Evolutionary conservation across 768 basidiomycete genomes (phyloP).

Genomic region (Tricholoma terreum): DNA sequence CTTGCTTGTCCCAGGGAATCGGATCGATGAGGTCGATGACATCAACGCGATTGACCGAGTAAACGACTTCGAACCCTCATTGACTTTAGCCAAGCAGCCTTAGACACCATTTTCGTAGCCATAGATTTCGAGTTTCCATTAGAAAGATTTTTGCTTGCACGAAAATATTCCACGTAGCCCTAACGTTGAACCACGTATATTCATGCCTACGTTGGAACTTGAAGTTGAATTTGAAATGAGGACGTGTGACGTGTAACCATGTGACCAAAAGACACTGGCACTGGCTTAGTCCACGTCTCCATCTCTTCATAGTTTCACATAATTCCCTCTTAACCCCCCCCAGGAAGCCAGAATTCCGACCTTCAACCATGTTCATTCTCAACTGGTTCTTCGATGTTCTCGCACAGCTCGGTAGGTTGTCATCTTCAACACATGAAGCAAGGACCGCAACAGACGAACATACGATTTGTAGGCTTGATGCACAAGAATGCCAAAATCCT

Average conservation of each 20-base stretch:
- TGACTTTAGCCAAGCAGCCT: too few species aligned
- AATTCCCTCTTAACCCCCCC: conserved; percentile 1
- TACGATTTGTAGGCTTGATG: conserved; percentile 61
- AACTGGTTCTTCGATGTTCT: conserved; percentile 99
- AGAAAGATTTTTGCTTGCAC: too few species aligned
- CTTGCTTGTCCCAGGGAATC: too few species aligned
- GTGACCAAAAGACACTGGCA: not conserved
- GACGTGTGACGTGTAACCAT: not conserved
- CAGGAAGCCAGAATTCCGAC: conserved; percentile 4
- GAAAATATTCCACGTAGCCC: too few species aligned
- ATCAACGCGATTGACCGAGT: too few species aligned
- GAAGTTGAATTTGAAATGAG: too few species aligned
- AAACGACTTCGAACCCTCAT: too few species aligned
- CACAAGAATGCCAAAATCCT: conserved; percentile 99
- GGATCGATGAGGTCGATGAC: too few species aligned
- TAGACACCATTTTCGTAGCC: too few species aligned
- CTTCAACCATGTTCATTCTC: conserved; percentile 67
- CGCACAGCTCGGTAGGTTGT: conserved; percentile 77
- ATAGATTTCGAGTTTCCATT: too few species aligned
- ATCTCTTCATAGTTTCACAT: conserved; percentile 1
- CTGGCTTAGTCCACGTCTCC: not conserved
- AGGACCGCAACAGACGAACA: not conserved
- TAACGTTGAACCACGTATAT: not conserved
- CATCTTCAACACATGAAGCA: not conserved
- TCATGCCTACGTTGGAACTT: too few species aligned